Percentiles rank a stretch among this genome's conserved stretches.
phyloP scores from a whole-genome alignment of 2,329 filamentous ascomycete species.

The Epichloe baconii region DNA sequence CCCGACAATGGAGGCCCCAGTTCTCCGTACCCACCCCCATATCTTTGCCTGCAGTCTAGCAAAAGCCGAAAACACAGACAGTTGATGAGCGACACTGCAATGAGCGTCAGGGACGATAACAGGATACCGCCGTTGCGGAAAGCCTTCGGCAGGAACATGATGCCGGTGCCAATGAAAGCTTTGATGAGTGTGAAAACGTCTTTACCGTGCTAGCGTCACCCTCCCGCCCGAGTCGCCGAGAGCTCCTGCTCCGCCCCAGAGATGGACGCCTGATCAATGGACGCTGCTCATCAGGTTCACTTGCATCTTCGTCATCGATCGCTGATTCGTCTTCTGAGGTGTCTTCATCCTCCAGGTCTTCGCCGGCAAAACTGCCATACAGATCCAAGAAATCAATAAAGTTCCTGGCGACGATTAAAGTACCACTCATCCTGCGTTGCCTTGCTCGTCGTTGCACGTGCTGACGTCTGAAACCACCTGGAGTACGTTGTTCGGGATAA shows the following conservation, averaged over 20 bases:
- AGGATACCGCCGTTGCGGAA: slow-evolving; percentile 67
- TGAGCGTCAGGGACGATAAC: slow-evolving; percentile 57
- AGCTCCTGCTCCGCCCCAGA: slow-evolving; percentile 40
- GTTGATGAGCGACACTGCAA: slow-evolving; percentile 52
- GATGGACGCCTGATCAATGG: slow-evolving; percentile 32
- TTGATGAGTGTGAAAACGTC: slow-evolving; percentile 70
- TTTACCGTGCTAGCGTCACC: slow-evolving; percentile 57
- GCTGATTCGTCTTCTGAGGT: slow-evolving; percentile 44
- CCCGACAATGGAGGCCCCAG: slow-evolving; percentile 52
- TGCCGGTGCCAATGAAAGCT: slow-evolving; percentile 67
- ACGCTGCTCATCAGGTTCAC: slow-evolving; percentile 35
- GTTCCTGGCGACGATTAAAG: slow-evolving; percentile 47
- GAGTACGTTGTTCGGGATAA: slow-evolving; percentile 28
- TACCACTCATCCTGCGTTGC: slow-evolving; percentile 21
- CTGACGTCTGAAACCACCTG: slow-evolving; percentile 35
- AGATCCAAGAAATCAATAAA: slow-evolving; percentile 67
- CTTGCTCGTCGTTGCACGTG: slow-evolving; percentile 25
- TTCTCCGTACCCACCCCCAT: slow-evolving; percentile 62
- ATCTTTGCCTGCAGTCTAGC: slow-evolving; percentile 49
- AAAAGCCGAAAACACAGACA: slow-evolving; percentile 61
- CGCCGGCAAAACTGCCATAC: slow-evolving; percentile 65
- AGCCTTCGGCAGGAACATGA: slow-evolving; percentile 71
- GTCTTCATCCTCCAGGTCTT: slow-evolving; percentile 44
- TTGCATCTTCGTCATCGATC: slow-evolving; percentile 29
- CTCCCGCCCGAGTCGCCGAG: slow-evolving; percentile 27